phyloP scores from a whole-genome alignment of 345 rosid species.

The Balakata baccata region DNA sequence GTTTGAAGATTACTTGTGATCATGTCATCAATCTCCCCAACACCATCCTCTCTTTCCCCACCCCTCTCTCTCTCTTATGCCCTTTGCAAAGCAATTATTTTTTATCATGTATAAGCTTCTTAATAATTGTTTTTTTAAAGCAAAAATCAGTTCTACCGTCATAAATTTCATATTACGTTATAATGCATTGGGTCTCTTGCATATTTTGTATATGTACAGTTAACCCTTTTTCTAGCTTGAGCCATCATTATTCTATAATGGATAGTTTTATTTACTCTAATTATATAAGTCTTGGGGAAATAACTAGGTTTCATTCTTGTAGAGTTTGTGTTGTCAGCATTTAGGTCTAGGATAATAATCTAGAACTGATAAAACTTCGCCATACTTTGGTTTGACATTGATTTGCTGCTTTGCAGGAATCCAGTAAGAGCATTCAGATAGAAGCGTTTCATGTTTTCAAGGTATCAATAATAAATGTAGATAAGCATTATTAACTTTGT shows the following conservation, averaged over 20 bases:
- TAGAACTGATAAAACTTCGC: background rate
- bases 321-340: background rate
- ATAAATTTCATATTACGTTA: background rate
- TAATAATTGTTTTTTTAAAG: background rate
- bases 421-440: conserved; percentile 93
- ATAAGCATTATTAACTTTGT: background rate
- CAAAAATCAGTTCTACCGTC: background rate
- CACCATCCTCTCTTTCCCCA: background rate
- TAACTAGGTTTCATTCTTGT: background rate
- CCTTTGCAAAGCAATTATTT: background rate
- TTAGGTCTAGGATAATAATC: background rate
- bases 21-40: background rate
- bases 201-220: background rate
- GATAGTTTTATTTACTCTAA: background rate
- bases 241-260: background rate
- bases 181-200: background rate
- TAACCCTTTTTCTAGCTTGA: background rate
- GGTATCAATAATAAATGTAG: conserved; percentile 34
- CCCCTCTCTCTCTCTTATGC: background rate
- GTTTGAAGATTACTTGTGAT: background rate
- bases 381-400: background rate
- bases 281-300: background rate
- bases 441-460: conserved; percentile 99
- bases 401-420: conserved; percentile 53
- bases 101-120: background rate